phyloP scores from a whole-genome alignment of 2,329 filamentous ascomycete genomes.

The Cercospora sojina region DNA sequence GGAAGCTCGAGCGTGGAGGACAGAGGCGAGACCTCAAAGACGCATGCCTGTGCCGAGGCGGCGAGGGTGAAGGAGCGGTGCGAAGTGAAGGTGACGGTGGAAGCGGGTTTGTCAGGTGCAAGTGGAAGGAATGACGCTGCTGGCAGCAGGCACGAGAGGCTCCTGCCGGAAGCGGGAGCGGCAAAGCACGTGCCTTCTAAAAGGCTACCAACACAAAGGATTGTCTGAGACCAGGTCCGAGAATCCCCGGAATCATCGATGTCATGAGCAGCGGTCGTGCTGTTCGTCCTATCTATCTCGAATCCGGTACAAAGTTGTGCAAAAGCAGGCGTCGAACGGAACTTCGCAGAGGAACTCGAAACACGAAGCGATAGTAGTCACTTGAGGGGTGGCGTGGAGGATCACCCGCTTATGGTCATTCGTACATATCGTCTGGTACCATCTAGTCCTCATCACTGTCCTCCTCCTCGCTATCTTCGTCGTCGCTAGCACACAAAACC shows the following conservation, averaged over 20 bases:
- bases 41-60: not conserved
- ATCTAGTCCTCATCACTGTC: constrained; percentile 24
- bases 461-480: constrained; percentile 61
- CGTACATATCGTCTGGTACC: constrained; percentile 7
- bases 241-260: not conserved
- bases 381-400: not conserved
- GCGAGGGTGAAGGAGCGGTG: not conserved
- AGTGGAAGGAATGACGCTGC: constrained; percentile 3
- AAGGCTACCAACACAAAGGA: constrained; percentile 4
- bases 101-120: constrained; percentile 9
- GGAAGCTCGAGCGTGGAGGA: not conserved
- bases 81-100: constrained; percentile 5
- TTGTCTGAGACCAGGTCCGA: constrained; percentile 7
- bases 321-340: not conserved
- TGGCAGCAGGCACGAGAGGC: constrained; percentile 7
- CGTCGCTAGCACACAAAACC: constrained; percentile 71
- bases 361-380: not conserved
- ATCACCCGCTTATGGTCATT: constrained; percentile 12
- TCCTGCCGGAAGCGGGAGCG: constrained; percentile 4
- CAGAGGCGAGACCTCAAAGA: not conserved
- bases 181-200: constrained; percentile 3
- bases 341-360: not conserved
- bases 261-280: not conserved
- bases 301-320: not conserved
- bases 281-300: not conserved